phyloP scores from a whole-genome alignment of 345 rosid species.

The Lepidium sativum region DNA sequence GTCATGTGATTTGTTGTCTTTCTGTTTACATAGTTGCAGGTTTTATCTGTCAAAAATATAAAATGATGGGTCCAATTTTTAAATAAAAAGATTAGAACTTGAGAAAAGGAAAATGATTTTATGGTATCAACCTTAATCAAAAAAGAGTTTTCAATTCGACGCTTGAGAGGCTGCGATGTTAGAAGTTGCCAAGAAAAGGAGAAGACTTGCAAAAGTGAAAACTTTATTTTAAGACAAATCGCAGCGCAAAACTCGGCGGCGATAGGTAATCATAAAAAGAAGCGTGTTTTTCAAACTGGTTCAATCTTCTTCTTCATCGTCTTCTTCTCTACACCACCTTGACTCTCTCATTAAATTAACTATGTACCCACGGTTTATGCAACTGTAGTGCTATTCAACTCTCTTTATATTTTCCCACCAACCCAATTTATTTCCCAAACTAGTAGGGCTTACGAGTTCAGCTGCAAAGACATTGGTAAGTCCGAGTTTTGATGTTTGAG shows the following conservation, averaged over 20 bases:
- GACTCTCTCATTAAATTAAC: constrained; percentile 14
- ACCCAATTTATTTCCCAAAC: neutral
- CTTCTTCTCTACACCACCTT: constrained; percentile 9
- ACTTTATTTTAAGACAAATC: constrained; percentile 10
- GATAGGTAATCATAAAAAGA: neutral
- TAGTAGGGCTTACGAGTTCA: neutral
- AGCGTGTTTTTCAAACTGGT: constrained; percentile 22
- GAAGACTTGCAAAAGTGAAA: neutral
- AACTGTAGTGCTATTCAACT: constrained; percentile 23
- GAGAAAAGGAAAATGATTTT: neutral
- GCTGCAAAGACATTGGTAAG: neutral
- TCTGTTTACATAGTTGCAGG: no score
- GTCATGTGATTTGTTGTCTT: no score
- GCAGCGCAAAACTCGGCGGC: constrained; percentile 17
- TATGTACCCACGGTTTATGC: constrained; percentile 15
- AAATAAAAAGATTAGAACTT: no score
- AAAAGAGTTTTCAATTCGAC: neutral
- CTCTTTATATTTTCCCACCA: constrained; percentile 9
- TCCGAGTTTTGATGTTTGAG: neutral
- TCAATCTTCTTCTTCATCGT: constrained; percentile 12
- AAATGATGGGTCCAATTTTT: no score
- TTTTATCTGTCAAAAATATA: no score
- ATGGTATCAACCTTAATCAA: neutral
- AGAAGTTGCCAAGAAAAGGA: constrained; percentile 15
- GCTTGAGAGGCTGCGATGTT: neutral